Evolutionary conservation across 1,284 basidiomycete species (phyloP).

Genomic region (Ceratobasidium sp.): DNA sequence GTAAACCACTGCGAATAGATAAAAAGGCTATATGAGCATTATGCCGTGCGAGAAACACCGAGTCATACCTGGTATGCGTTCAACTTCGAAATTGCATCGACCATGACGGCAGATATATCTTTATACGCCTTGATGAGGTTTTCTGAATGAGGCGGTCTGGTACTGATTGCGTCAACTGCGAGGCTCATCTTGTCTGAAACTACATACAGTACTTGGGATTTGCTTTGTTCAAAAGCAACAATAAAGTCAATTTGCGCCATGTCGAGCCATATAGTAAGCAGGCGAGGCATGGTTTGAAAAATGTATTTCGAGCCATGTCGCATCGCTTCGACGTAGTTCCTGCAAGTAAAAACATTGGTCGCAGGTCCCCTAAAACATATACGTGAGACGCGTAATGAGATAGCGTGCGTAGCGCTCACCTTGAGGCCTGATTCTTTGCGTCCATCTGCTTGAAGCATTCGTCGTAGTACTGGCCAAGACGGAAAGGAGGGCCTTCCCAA

Average conservation of each 20-base stretch:
- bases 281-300: conserved; percentile 94
- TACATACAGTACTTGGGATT: conserved; percentile 11
- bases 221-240: conserved; percentile 50
- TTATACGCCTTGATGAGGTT: conserved; percentile 28
- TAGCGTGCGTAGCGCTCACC: neutral
- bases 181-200: neutral
- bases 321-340: conserved; percentile 78
- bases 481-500: conserved; percentile 88
- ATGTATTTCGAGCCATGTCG: conserved; percentile 93
- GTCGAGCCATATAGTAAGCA: conserved; percentile 97
- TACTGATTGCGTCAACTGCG: neutral
- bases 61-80: conserved; percentile 79
- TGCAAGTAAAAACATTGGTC: conserved; percentile 49
- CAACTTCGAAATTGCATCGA: conserved; percentile 68
- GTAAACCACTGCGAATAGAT: conserved; percentile 83
- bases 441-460: conserved; percentile 58
- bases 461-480: conserved; percentile 91
- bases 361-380: conserved; percentile 33
- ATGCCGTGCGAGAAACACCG: neutral
- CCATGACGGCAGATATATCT: conserved; percentile 58
- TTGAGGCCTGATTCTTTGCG: conserved; percentile 41
- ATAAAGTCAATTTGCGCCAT: conserved; percentile 74
- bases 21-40: neutral
- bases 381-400: neutral
- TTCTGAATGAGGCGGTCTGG: conserved; percentile 27